Conservation (phyloP, 352 stramenopile genomes). For the Globisporangium nagaii region DNA sequence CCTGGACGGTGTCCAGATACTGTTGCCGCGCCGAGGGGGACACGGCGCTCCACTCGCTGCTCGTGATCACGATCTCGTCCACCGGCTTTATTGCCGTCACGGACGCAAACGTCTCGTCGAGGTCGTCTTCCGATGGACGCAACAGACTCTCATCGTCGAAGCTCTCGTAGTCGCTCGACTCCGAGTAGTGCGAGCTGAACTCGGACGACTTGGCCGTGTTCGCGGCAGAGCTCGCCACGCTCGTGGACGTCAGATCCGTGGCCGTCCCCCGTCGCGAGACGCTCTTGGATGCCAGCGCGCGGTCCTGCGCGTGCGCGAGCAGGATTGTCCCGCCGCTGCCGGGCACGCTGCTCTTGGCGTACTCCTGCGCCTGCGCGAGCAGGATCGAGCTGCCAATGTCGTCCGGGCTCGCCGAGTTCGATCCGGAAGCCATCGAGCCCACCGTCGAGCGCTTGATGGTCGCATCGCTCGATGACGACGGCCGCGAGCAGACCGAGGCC, state of each 20-base stretch:
- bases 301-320: background rate
- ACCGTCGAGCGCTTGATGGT: background rate
- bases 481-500: too few relatives aligned
- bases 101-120: background rate
- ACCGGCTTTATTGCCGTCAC: too few relatives aligned
- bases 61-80: too few relatives aligned
- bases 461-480: too few relatives aligned
- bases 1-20: constrained; percentile 1
- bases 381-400: background rate
- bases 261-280: too few relatives aligned
- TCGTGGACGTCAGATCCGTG: too few relatives aligned
- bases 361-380: background rate
- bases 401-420: too few relatives aligned
- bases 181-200: background rate
- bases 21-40: background rate
- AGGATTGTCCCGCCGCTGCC: background rate
- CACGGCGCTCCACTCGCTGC: background rate
- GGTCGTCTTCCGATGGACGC: background rate
- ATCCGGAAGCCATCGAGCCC: too few relatives aligned
- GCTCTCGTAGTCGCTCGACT: background rate
- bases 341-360: background rate
- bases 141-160: background rate
- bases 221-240: background rate
- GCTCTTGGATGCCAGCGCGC: background rate
- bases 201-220: constrained; percentile 1